Conservation (phyloP, 495 filamentous ascomycete genomes). For the Umbilicaria muhlenbergii region DNA sequence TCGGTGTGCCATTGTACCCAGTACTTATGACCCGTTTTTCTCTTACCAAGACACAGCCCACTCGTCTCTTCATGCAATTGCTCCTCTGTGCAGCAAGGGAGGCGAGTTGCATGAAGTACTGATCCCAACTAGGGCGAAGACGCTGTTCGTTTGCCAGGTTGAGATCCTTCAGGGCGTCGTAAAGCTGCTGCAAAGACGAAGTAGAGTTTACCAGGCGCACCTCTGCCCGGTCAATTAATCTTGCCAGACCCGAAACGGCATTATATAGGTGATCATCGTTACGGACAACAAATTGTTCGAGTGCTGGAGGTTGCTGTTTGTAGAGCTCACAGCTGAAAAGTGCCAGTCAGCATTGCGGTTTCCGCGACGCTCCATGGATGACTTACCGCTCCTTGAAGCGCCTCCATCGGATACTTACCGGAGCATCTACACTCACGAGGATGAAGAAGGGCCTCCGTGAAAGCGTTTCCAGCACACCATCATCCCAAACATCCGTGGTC, state of each 20-base stretch:
- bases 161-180: constrained; percentile 48
- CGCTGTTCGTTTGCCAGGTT: constrained; percentile 65
- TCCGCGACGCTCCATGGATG: not conserved
- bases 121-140: constrained; percentile 85
- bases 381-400: constrained; percentile 44
- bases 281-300: constrained; percentile 62
- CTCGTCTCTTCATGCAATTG: constrained; percentile 96
- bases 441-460: constrained; percentile 79
- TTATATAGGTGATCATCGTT: constrained; percentile 70
- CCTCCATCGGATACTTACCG: constrained; percentile 65
- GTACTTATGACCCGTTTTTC: constrained; percentile 81
- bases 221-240: constrained; percentile 63
- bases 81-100: constrained; percentile 79
- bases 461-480: constrained; percentile 52
- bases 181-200: constrained; percentile 49
- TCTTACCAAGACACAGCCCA: constrained; percentile 88
- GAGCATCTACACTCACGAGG: constrained; percentile 81
- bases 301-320: constrained; percentile 26
- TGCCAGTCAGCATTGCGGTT: not conserved
- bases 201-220: constrained; percentile 77
- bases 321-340: constrained; percentile 4
- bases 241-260: constrained; percentile 43
- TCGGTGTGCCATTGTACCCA: constrained; percentile 94
- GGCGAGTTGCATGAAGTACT: constrained; percentile 93
- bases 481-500: constrained; percentile 62